Evolutionary conservation across 495 filamentous ascomycete species (phyloP).

Genomic region (Penicillium diatomitis): DNA sequence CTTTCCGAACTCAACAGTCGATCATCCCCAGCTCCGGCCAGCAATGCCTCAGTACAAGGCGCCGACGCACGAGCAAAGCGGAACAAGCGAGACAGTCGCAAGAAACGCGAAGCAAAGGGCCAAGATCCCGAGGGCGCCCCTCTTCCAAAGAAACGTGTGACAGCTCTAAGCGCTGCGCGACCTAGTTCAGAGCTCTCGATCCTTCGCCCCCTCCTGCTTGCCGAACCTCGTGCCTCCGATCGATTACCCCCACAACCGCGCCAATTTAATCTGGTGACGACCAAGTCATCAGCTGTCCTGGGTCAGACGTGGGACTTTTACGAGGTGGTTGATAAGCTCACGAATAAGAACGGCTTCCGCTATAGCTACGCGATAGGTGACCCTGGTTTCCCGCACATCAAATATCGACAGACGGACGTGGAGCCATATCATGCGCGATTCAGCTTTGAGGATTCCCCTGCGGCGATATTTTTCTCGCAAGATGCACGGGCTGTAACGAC

Average conservation of each 20-base stretch:
- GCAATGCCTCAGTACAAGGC: conserved; percentile 22
- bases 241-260: conserved; percentile 31
- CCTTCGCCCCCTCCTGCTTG: conserved; percentile 23
- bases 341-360: conserved; percentile 83
- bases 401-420: conserved; percentile 82
- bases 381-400: conserved; percentile 71
- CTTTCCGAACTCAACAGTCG: conserved; percentile 26
- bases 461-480: conserved; percentile 44
- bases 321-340: conserved; percentile 53
- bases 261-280: conserved; percentile 31
- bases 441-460: conserved; percentile 84
- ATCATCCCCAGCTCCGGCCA: conserved; percentile 31
- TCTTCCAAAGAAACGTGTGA: conserved; percentile 29
- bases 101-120: conserved; percentile 70
- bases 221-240: conserved; percentile 31
- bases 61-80: conserved; percentile 32
- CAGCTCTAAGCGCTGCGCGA: conserved; percentile 22
- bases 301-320: conserved; percentile 36
- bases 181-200: conserved; percentile 25
- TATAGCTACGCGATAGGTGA: conserved; percentile 91
- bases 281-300: conserved; percentile 25
- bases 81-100: conserved; percentile 44
- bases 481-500: conserved; percentile 36
- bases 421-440: conserved; percentile 72
- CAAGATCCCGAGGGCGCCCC: conserved; percentile 31